Evolutionary conservation across 768 basidiomycete genomes (phyloP).

Genomic region (Lentinula aciculospora): DNA sequence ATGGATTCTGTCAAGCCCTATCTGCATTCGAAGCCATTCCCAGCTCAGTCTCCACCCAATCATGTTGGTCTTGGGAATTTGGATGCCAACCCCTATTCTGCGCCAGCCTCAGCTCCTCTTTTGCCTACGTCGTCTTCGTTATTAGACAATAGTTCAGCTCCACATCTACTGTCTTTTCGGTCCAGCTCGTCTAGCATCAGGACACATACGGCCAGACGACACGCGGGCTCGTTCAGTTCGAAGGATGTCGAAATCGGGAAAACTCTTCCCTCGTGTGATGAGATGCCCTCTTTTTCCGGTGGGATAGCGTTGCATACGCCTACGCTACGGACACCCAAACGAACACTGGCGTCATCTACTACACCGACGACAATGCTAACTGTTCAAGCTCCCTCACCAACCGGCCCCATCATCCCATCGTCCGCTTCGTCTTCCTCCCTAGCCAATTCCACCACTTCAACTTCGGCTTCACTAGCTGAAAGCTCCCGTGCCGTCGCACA

Average conservation of each 20-base stretch:
- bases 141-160: conserved; percentile 11
- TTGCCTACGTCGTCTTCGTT: conserved; percentile 15
- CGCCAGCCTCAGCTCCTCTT: conserved; percentile 19
- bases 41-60: conserved; percentile 16
- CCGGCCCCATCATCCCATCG: conserved; percentile 33
- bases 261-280: conserved; percentile 62
- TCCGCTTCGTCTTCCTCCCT: conserved; percentile 25
- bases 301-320: conserved; percentile 32
- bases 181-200: conserved; percentile 28
- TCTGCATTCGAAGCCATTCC: conserved; percentile 31
- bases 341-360: conserved; percentile 26
- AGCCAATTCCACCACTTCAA: conserved; percentile 1
- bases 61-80: conserved; percentile 8
- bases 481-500: conserved; percentile 16
- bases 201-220: conserved; percentile 60
- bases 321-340: conserved; percentile 46
- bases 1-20: conserved; percentile 65
- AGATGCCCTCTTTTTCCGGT: conserved; percentile 28
- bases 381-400: conserved; percentile 27
- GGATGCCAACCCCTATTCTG: conserved; percentile 18
- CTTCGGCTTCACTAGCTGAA: conserved; percentile 19
- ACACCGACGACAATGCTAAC: conserved; percentile 26
- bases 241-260: conserved; percentile 90
- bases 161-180: conserved; percentile 18
- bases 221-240: conserved; percentile 93